These are phyloP conservation scores for Clitoria ternatea DNA, from an alignment of 306 rosid species.

Conservation along the genomic window DNA sequence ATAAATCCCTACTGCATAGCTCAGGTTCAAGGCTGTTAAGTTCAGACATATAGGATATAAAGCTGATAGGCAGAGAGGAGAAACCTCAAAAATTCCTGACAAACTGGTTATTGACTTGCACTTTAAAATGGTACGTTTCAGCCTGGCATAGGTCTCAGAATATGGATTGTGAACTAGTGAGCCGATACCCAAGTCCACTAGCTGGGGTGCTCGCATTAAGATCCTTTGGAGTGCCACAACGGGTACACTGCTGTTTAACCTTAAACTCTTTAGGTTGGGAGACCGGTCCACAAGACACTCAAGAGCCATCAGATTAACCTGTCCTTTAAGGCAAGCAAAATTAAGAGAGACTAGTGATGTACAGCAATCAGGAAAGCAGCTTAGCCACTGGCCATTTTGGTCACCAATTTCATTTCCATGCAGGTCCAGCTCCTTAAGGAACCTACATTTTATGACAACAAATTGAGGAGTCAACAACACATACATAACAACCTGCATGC, in stretches of 20 bases:
- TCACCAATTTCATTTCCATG: background rate
- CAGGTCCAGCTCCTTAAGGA: background rate
- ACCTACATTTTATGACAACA: background rate
- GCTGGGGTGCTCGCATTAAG: background rate
- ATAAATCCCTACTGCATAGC: background rate
- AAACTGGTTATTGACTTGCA: constrained; percentile 7
- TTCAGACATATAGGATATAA: background rate
- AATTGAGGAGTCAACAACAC: background rate
- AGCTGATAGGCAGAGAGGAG: background rate
- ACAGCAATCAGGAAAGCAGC: background rate
- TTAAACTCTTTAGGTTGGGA: background rate
- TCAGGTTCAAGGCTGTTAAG: background rate
- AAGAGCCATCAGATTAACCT: background rate
- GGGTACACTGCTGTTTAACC: background rate
- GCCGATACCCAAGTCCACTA: constrained; percentile 7
- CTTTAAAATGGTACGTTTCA: background rate
- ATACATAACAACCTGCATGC: too few species aligned
- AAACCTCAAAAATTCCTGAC: background rate
- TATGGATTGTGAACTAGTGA: background rate
- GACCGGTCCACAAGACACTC: background rate
- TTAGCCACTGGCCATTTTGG: background rate
- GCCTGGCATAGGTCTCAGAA: background rate
- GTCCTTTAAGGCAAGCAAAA: background rate
- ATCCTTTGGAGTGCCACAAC: background rate
- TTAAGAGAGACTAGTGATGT: background rate